Conservation (phyloP, 257 asterid genomes). For the Scutellaria barbata region DNA sequence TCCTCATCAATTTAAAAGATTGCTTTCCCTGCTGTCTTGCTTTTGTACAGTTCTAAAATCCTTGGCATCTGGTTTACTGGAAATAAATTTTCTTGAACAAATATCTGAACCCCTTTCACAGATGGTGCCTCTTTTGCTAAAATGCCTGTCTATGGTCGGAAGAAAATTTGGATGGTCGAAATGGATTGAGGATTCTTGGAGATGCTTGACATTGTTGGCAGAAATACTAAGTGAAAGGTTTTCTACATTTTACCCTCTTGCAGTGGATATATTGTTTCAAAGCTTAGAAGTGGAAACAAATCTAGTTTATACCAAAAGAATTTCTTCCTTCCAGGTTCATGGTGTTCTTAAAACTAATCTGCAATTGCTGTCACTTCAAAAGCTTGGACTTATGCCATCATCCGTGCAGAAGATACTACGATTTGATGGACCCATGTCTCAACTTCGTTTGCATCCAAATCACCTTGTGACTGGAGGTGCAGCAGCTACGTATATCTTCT, state of each 20-base stretch:
- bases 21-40: constrained; percentile 76
- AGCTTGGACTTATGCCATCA: constrained; percentile 82
- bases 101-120: constrained; percentile 79
- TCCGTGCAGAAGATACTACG: constrained; percentile 71
- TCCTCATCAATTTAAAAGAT: constrained; percentile 83
- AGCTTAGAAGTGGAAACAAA: constrained; percentile 65
- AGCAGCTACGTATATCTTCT: constrained; percentile 86
- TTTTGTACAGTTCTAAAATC: constrained; percentile 94
- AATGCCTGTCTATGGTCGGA: constrained; percentile 84
- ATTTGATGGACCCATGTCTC: constrained; percentile 77
- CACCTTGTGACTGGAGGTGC: constrained; percentile 89
- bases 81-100: constrained; percentile 85
- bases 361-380: constrained; percentile 91
- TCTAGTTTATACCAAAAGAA: constrained; percentile 46
- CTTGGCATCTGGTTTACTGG: constrained; percentile 95
- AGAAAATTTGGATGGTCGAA: constrained; percentile 92
- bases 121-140: constrained; percentile 80
- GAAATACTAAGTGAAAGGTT: constrained; percentile 89
- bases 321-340: constrained; percentile 85
- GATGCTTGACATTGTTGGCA: constrained; percentile 97
- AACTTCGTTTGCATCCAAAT: constrained; percentile 93
- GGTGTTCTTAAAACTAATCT: constrained; percentile 96
- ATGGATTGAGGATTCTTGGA: constrained; percentile 98
- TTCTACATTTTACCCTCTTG: constrained; percentile 74
- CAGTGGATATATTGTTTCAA: constrained; percentile 83